Evolutionary conservation across 2,329 filamentous ascomycete species (phyloP).

Genomic region (Waltergamsia citrina): DNA sequence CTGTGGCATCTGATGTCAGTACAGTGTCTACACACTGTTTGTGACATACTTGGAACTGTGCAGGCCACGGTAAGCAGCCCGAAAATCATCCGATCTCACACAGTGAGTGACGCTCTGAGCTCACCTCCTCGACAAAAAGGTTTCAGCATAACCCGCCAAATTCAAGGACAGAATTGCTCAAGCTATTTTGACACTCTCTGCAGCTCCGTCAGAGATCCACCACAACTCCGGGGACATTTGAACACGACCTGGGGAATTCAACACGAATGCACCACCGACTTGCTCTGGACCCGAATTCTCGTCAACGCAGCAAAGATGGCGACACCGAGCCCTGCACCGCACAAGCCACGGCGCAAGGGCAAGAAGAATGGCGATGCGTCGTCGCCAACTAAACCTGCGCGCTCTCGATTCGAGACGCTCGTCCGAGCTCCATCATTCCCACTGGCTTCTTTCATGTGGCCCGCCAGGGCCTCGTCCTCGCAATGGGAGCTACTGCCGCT

Average conservation of each 20-base stretch:
- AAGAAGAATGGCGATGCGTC: conserved; percentile 39
- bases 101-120: no score
- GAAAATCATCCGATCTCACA: no score
- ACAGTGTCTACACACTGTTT: conserved; percentile 10
- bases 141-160: no score
- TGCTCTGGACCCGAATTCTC: not conserved
- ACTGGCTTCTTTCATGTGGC: conserved; percentile 89
- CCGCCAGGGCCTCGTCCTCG: conserved; percentile 70
- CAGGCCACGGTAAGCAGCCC: no score
- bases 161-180: no score
- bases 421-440: conserved; percentile 68
- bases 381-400: conserved; percentile 1
- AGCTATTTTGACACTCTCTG: no score
- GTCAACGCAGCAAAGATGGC: conserved; percentile 15
- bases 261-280: not conserved
- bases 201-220: no score
- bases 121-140: no score
- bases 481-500: conserved; percentile 89
- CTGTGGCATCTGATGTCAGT: conserved; percentile 4
- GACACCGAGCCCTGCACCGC: conserved; percentile 45
- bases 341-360: conserved; percentile 49
- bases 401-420: conserved; percentile 28
- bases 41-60: no score
- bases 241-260: no score
- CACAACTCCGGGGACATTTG: no score